Conservation (phyloP, 257 asterid species). For the Leptodermis oblonga region DNA sequence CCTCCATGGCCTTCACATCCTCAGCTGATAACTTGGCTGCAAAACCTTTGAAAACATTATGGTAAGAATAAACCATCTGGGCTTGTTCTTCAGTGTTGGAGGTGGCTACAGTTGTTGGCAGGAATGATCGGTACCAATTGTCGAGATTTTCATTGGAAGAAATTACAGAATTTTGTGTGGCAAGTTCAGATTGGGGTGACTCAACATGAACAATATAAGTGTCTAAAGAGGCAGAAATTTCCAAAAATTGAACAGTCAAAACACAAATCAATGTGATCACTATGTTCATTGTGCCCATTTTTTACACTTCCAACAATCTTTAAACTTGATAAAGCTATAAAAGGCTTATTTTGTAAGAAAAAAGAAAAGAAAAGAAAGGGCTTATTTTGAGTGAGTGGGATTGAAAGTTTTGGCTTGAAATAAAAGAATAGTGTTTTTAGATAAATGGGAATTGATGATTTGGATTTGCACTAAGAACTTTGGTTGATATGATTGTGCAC, state of each 20-base stretch:
- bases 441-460: too few species aligned
- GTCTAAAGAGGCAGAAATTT: background rate
- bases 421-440: too few species aligned
- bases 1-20: conserved; percentile 4
- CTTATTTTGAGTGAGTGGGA: too few species aligned
- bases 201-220: conserved; percentile 11
- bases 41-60: conserved; percentile 8
- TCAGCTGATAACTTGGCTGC: conserved; percentile 7
- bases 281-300: background rate
- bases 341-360: too few species aligned
- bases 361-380: too few species aligned
- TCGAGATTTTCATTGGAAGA: conserved; percentile 1
- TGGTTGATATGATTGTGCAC: too few species aligned
- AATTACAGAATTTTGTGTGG: background rate
- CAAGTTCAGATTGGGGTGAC: background rate
- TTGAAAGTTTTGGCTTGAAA: too few species aligned
- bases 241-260: background rate
- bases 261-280: conserved; percentile 1
- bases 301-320: too few species aligned
- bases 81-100: background rate
- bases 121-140: background rate
- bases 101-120: conserved; percentile 2
- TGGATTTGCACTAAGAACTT: too few species aligned
- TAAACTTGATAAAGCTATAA: too few species aligned
- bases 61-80: conserved; percentile 5